Percentiles rank a stretch among this genome's conserved stretches.
phyloP scores from a whole-genome alignment of 1,284 basidiomycete genomes.

The Cystobasidium slooffiae region DNA sequence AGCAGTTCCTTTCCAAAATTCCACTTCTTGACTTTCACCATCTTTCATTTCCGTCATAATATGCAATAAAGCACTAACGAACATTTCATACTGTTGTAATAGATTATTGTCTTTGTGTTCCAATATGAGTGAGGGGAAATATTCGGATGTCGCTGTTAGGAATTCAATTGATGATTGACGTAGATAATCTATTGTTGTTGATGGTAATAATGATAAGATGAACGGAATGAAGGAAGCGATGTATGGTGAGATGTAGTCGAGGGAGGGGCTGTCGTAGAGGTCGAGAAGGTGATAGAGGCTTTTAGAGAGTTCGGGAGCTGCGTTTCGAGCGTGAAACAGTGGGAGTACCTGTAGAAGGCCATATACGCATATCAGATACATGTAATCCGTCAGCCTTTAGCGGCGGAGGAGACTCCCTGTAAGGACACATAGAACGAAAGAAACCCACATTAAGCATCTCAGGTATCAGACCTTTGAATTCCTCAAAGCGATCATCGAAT shows the following conservation, averaged over 20 bases:
- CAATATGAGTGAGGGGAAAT: background rate
- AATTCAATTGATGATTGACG: conserved; percentile 22
- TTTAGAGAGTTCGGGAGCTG: conserved; percentile 8
- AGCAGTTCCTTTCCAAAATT: conserved; percentile 33
- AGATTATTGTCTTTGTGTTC: background rate
- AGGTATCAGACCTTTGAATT: conserved; percentile 17
- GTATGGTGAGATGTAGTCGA: conserved; percentile 8
- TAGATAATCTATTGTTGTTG: conserved; percentile 10
- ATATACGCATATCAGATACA: background rate
- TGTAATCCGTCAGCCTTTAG: background rate
- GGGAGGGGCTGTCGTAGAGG: conserved; percentile 8
- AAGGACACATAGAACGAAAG: background rate
- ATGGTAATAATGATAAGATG: conserved; percentile 17
- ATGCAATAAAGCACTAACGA: conserved; percentile 4
- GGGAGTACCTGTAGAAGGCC: conserved; percentile 3
- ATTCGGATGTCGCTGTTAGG: conserved; percentile 31
- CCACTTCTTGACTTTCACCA: conserved; percentile 15
- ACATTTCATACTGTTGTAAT: background rate
- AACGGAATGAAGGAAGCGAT: conserved; percentile 30
- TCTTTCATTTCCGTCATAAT: conserved; percentile 26
- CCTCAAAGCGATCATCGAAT: conserved; percentile 17
- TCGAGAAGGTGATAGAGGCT: conserved; percentile 19
- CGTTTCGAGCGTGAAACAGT: conserved; percentile 2
- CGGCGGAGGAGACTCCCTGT: background rate
- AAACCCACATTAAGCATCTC: conserved; percentile 27